These are phyloP conservation scores for Adansonia digitata DNA, from an alignment of 345 rosid genomes.

Conservation along the genomic window DNA sequence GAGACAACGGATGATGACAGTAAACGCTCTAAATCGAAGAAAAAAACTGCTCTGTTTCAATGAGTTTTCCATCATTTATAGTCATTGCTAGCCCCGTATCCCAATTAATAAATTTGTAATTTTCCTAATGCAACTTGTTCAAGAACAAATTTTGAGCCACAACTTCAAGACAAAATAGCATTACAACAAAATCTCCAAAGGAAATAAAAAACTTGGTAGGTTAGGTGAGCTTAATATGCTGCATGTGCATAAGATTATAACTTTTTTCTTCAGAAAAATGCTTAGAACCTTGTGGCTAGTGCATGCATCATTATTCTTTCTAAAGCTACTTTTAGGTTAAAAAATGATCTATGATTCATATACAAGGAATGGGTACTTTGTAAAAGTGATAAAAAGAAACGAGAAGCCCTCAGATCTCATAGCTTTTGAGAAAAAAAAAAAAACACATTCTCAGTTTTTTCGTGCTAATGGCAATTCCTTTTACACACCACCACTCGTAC, in stretches of 20 bases:
- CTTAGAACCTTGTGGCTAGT: slow-evolving; percentile 9
- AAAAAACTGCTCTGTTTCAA: slow-evolving; percentile 3
- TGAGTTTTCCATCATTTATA: slow-evolving; percentile 20
- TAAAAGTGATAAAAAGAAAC: neutral
- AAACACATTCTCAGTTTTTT: slow-evolving; percentile 35
- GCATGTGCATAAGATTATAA: slow-evolving; percentile 9
- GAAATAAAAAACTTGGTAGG: neutral
- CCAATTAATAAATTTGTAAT: neutral
- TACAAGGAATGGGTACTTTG: neutral
- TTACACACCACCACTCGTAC: slow-evolving; percentile 12
- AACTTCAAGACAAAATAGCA: neutral
- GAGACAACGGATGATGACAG: slow-evolving; percentile 6
- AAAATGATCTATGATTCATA: neutral
- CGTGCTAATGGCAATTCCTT: slow-evolving; percentile 23
- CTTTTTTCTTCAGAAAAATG: slow-evolving; percentile 3
- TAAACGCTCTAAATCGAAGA: slow-evolving; percentile 9
- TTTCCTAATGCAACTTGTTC: neutral
- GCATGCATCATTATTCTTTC: slow-evolving; percentile 4
- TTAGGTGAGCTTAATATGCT: slow-evolving; percentile 11
- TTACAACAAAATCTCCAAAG: neutral
- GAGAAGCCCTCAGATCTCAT: slow-evolving; percentile 59
- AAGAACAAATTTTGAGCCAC: neutral
- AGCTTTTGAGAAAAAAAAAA: slow-evolving; percentile 40
- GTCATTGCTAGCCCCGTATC: neutral
- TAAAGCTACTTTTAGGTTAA: neutral